Evolutionary conservation across 371 early-diverging fungal species (phyloP), one percentile per base, ranked within the genome.

Genomic region (Mucor mucedo): DNA sequence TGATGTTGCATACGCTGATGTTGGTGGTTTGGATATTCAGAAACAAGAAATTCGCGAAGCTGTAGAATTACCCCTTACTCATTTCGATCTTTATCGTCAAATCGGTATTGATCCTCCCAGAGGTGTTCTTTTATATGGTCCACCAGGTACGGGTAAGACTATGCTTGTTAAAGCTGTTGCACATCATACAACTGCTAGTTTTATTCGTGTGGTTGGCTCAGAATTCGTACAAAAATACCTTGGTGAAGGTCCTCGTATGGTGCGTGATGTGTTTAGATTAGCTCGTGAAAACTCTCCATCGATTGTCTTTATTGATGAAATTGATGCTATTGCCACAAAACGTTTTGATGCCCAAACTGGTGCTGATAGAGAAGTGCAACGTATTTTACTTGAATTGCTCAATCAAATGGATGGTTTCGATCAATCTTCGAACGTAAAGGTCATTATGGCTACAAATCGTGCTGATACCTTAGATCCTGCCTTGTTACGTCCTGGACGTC

Each of bases 401-500:
- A 99, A 96, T 78, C 99, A 99, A 85, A 99, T 99, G 99, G 99
- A 99, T 75, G 99, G 99, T 35, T 99, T 99, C 78, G 99, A 99
- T 76, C 98, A 98, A 80, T 93, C 94, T 6, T 91, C 93, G 28
- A 98, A 98, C 79, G 99, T 99, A 68, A 98, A 98, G 87, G 99
- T 99, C 29, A 99, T 99, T 65, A 99, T 99, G 99, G 99, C 99
- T 2, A 99, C 99, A 28, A 99, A 99, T 82, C 94, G 99, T 76
- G 98, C 97, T 21, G 99, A 99, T 74, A 99, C 99, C 3, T 75
- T 99, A 35, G 99, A 99, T 80, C 99, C 99, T 32, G 99, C 99
- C 6, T 87, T 99, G 62, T 79, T 99, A 59, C 93, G 99, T 64
- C 99, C 98, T 30, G 99, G 99, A 65, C 92, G 99, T 71, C 78